phyloP scores from a whole-genome alignment of 202 grass and related monocot species.

The Carex arenaria region DNA sequence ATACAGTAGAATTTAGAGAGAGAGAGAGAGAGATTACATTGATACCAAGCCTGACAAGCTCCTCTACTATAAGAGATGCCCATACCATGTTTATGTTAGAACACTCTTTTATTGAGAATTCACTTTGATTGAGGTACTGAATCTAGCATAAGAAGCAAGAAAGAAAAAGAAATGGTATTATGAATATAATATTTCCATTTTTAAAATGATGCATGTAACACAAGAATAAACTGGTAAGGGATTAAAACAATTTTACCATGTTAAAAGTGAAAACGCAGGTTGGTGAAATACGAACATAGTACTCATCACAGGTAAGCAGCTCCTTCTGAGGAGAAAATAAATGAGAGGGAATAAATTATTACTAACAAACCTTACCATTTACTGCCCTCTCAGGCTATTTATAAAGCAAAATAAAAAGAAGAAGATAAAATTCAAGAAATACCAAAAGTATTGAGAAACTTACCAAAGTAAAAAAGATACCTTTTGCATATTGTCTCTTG shows the following conservation, averaged over 20 bases:
- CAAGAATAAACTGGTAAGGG: slow-evolving; percentile 16
- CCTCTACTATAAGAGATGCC: slow-evolving; percentile 96
- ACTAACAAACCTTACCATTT: not conserved
- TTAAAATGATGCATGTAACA: slow-evolving; percentile 13
- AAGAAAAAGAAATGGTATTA: slow-evolving; percentile 13
- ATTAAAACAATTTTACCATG: slow-evolving; percentile 53
- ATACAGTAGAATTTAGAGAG: not conserved
- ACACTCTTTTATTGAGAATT: slow-evolving; percentile 46
- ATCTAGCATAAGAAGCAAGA: slow-evolving; percentile 31
- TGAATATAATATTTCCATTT: slow-evolving; percentile 1
- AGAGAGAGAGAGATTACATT: slow-evolving; percentile 41
- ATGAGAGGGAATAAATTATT: not conserved
- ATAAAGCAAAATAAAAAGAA: slow-evolving; percentile 5
- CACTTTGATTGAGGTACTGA: slow-evolving; percentile 21
- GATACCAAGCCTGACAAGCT: slow-evolving; percentile 88
- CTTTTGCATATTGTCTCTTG: slow-evolving; percentile 41
- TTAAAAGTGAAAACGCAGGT: slow-evolving; percentile 37
- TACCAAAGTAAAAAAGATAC: slow-evolving; percentile 59
- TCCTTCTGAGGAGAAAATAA: slow-evolving; percentile 41
- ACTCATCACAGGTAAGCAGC: slow-evolving; percentile 36
- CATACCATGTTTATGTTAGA: slow-evolving; percentile 83
- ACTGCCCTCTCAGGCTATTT: not conserved
- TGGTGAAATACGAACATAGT: slow-evolving; percentile 52
- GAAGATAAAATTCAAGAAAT: slow-evolving; percentile 13
- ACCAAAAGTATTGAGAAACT: slow-evolving; percentile 34